Evolutionary conservation across 306 rosid species (phyloP).

Genomic region (Cotoneaster glaucophyllus): DNA sequence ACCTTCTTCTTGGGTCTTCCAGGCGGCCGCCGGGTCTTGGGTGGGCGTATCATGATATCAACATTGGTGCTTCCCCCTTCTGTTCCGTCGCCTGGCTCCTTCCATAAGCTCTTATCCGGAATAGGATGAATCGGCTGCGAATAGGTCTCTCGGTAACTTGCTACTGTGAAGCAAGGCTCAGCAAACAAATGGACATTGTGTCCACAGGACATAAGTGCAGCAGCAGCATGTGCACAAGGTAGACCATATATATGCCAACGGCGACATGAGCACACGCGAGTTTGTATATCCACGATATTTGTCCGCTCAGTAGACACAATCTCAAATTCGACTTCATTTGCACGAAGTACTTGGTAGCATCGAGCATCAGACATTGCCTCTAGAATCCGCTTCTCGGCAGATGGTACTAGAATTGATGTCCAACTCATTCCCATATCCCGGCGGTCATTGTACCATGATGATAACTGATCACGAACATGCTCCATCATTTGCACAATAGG

Average conservation of each 20-base stretch:
- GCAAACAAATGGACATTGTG: conserved; percentile 81
- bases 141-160: conserved; percentile 65
- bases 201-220: conserved; percentile 93
- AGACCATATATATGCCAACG: conserved; percentile 96
- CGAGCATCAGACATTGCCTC: conserved; percentile 94
- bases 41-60: conserved; percentile 69
- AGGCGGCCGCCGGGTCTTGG: conserved; percentile 91
- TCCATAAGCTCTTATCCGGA: conserved; percentile 79
- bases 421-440: conserved; percentile 73
- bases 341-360: conserved; percentile 96
- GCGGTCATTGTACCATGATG: conserved; percentile 69
- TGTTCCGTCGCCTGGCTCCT: conserved; percentile 61
- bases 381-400: conserved; percentile 74
- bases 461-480: conserved; percentile 68
- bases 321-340: conserved; percentile 96
- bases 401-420: conserved; percentile 87
- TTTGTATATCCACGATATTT: conserved; percentile 85
- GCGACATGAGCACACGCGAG: conserved; percentile 86
- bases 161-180: conserved; percentile 85
- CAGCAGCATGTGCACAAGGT: conserved; percentile 99
- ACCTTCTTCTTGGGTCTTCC: conserved; percentile 98
- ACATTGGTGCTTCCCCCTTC: conserved; percentile 77
- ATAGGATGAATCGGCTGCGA: conserved; percentile 72
- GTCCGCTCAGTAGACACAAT: conserved; percentile 96
- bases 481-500: conserved; percentile 98